phyloP scores from a whole-genome alignment of 129 eudicot genomes.

The Chrysanthemum seticuspe region DNA sequence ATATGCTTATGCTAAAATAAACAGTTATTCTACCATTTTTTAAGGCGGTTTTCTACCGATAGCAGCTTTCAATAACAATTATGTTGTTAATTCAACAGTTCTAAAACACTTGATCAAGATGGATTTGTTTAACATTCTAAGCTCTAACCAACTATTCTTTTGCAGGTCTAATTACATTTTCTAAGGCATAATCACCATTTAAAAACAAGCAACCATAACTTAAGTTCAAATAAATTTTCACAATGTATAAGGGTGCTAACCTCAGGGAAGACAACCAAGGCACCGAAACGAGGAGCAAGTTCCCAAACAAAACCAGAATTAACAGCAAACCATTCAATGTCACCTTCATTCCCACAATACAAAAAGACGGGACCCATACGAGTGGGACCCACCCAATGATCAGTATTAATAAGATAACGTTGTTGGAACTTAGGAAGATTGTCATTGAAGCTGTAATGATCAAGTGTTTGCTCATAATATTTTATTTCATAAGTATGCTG shows the following conservation, averaged over 20 bases:
- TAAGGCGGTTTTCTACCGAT: no score
- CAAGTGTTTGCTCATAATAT: background rate
- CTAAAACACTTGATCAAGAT: no score
- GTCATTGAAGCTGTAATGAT: constrained; percentile 67
- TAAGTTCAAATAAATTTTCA: no score
- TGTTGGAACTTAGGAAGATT: constrained; percentile 62
- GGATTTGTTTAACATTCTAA: no score
- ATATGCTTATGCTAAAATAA: no score
- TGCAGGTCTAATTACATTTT: no score
- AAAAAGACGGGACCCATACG: constrained; percentile 66
- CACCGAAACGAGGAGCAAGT: constrained; percentile 64
- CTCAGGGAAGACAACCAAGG: constrained; percentile 80
- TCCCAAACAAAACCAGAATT: constrained; percentile 92
- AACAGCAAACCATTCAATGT: constrained; percentile 88
- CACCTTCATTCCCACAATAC: constrained; percentile 91
- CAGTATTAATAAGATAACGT: constrained; percentile 63
- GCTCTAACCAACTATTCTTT: no score
- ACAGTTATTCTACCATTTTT: no score
- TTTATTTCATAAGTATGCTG: background rate
- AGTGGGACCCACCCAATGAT: constrained; percentile 64
- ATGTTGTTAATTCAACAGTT: no score
- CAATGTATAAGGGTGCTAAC: constrained; percentile 22
- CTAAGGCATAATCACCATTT: no score
- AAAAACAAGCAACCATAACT: no score
- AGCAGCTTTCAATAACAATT: no score